Conservation (phyloP, 2,329 filamentous ascomycete species). For the Aspergillus tanneri region DNA sequence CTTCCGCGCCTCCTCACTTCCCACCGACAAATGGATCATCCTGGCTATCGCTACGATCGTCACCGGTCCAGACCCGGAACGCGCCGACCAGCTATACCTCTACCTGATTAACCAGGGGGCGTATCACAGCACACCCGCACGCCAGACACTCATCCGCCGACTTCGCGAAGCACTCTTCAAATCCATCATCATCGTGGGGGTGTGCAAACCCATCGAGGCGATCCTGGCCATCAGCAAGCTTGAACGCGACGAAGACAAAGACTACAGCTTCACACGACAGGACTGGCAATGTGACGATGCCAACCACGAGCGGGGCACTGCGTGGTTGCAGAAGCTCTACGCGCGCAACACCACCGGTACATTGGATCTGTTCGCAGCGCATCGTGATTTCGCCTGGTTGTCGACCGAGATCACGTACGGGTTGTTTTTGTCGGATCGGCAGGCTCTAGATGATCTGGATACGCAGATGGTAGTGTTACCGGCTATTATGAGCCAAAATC, state of each 20-base stretch:
- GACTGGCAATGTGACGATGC: conserved; percentile 59
- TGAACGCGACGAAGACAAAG: conserved; percentile 58
- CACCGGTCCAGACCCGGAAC: conserved; percentile 53
- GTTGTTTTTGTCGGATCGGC: conserved; percentile 49
- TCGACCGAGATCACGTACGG: conserved; percentile 72
- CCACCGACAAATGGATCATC: conserved; percentile 35
- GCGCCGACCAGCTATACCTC: conserved; percentile 56
- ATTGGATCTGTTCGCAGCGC: conserved; percentile 32
- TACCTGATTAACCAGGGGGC: conserved; percentile 55
- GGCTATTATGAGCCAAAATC: conserved; percentile 48
- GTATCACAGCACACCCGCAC: conserved; percentile 29
- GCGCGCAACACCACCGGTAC: conserved; percentile 46
- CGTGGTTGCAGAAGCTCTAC: conserved; percentile 60
- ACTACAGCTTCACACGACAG: conserved; percentile 55
- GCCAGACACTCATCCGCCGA: conserved; percentile 38
- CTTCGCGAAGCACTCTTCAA: conserved; percentile 61
- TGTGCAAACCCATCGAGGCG: conserved; percentile 63
- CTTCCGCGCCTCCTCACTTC: conserved; percentile 27
- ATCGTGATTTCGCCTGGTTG: conserved; percentile 63
- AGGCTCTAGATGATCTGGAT: conserved; percentile 43
- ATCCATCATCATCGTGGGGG: conserved; percentile 57
- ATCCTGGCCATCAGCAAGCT: conserved; percentile 56
- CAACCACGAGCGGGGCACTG: conserved; percentile 54
- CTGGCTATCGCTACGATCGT: conserved; percentile 46
- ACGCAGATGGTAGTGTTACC: conserved; percentile 47